Base-by-base conservation (phyloP, 495 filamentous ascomycete genomes). In the Niebla homalea region DNA sequence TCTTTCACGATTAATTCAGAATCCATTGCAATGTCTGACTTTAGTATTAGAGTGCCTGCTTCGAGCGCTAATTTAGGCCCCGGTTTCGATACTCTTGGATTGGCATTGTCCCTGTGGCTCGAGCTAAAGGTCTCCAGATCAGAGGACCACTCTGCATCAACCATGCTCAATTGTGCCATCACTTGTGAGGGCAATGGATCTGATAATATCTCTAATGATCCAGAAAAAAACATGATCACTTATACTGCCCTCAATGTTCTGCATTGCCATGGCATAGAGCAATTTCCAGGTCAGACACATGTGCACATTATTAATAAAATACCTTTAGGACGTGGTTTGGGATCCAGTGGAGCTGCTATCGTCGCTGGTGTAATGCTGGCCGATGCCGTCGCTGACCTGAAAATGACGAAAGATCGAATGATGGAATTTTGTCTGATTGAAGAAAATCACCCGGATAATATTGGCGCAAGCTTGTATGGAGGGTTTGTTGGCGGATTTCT, bases 371-470 rank as follows among this genome's bases (percentile, higher is more conserved):
- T 95, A 6, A 77, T 85, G 69, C 71, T 98, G 16, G 92, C 80
- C 19, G 96, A 95, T 71, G 84, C 87, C 62, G 82, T 94, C 36
- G 90, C 88, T 5, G 70, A 81, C 35, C 71, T 98, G 43, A 79
- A 81, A 4, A 68, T 98, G 48, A 79, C 76, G 37, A 86, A 87
- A 56, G 84, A 84, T 36, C 75, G 92, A 12, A 74, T 98, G 63
- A 79, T 97, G 59, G 92, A 97, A 65, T 98, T 84, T 60, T 95
- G 88, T 59, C 69, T 98, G 51, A 95, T 97, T 89, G 89, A 90
- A 62, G 81, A 77, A 66, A 81, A 90, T 23, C 92, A 98, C 67
- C 92, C 92, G 4, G 92, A 98, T 69, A 97, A 98, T 57, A 86
- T 98, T 29, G 93, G 87, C 52, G 92, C 92, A 0, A 88, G 90